phyloP scores from a whole-genome alignment of 208 protist species.

The Strigomonas culicis region DNA sequence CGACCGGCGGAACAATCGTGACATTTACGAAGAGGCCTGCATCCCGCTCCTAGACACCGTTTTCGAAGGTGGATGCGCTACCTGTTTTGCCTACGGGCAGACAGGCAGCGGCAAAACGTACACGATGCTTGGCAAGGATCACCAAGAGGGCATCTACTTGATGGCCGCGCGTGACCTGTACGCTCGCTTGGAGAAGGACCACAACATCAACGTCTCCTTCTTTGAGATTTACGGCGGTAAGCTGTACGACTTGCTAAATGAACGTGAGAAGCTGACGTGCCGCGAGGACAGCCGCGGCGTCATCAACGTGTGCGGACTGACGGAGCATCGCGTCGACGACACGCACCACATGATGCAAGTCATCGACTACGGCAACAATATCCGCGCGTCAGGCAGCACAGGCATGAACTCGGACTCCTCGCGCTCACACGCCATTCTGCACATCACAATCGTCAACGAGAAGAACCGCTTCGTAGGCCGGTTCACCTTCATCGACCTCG shows the following conservation, averaged over 20 bases:
- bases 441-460: constrained; percentile 34
- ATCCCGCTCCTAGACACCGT: constrained; percentile 95
- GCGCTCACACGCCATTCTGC: constrained; percentile 91
- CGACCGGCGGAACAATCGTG: constrained; percentile 84
- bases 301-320: constrained; percentile 94
- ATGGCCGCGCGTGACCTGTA: constrained; percentile 95
- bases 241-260: constrained; percentile 96
- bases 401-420: constrained; percentile 91
- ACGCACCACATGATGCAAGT: constrained; percentile 89
- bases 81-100: constrained; percentile 98
- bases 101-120: constrained; percentile 94
- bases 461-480: constrained; percentile 73
- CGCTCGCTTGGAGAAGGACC: constrained; percentile 41
- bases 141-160: constrained; percentile 91
- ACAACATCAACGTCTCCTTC: constrained; percentile 85
- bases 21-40: constrained; percentile 92
- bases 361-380: constrained; percentile 85
- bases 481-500: constrained; percentile 99
- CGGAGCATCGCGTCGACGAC: constrained; percentile 76
- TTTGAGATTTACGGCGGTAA: constrained; percentile 98
- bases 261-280: constrained; percentile 88
- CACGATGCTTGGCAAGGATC: constrained; percentile 90
- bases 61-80: constrained; percentile 94
- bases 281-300: constrained; percentile 93
- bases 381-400: constrained; percentile 86